Percentiles rank a stretch among this genome's conserved stretches.
Conservation (phyloP, 306 rosid genomes). For the Cicer yamashitae region DNA sequence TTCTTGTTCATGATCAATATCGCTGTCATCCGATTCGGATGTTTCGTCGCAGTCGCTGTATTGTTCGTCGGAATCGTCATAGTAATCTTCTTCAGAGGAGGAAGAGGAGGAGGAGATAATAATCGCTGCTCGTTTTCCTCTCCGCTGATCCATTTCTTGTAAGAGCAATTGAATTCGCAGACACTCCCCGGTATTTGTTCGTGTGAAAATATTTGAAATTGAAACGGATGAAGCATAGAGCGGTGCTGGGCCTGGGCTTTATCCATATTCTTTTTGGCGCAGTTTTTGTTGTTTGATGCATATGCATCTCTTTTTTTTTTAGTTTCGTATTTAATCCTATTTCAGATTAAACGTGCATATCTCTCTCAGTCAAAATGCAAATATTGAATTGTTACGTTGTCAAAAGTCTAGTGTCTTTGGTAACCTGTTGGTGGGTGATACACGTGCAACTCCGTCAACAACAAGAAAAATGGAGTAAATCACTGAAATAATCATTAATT, state of each 20-base stretch:
- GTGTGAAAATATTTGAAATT: slow-evolving; percentile 23
- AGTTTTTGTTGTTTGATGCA: too few relatives aligned
- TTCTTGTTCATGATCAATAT: background rate
- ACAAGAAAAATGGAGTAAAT: too few relatives aligned
- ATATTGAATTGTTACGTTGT: too few relatives aligned
- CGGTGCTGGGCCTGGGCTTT: background rate
- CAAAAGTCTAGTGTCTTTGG: too few relatives aligned
- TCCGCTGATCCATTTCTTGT: slow-evolving; percentile 46
- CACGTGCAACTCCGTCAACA: too few relatives aligned
- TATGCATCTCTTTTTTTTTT: background rate
- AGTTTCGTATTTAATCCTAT: background rate
- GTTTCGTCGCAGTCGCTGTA: slow-evolving; percentile 11
- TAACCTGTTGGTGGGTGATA: too few relatives aligned
- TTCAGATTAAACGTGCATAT: too few relatives aligned
- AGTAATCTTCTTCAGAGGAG: background rate
- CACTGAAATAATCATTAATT: too few relatives aligned
- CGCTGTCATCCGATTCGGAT: slow-evolving; percentile 1
- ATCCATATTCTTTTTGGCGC: background rate
- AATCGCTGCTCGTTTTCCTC: slow-evolving; percentile 45
- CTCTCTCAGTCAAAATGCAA: too few relatives aligned
- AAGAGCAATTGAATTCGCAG: background rate
- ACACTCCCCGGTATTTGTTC: background rate
- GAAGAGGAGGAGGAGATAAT: slow-evolving; percentile 46
- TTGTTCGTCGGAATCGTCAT: background rate
- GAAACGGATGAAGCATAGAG: background rate